Conservation (phyloP, 768 basidiomycete species). For the Tricholoma flavovirens region DNA sequence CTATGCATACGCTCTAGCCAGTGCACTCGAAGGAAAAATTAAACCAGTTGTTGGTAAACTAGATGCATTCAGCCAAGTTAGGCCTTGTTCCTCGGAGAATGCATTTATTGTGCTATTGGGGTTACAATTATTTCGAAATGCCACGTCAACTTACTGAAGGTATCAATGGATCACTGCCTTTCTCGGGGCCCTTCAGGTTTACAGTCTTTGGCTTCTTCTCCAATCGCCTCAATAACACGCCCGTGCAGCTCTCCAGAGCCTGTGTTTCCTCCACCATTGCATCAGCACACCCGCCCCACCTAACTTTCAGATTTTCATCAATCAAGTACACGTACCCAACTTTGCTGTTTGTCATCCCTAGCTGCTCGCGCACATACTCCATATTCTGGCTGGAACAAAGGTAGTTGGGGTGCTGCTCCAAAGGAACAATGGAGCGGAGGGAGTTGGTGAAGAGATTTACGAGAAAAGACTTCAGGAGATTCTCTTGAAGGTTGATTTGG, state of each 20-base stretch:
- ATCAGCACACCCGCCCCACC: constrained; percentile 91
- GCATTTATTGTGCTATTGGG: no score
- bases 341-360: constrained; percentile 86
- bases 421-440: constrained; percentile 62
- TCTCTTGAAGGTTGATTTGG: constrained; percentile 93
- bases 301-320: constrained; percentile 75
- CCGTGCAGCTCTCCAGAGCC: constrained; percentile 62
- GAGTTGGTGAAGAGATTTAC: constrained; percentile 79
- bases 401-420: constrained; percentile 62
- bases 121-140: neutral
- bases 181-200: neutral
- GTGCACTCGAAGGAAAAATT: no score
- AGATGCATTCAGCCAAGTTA: neutral
- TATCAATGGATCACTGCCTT: neutral
- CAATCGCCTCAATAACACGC: constrained; percentile 60
- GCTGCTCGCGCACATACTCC: constrained; percentile 77
- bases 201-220: constrained; percentile 24
- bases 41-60: no score
- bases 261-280: constrained; percentile 69
- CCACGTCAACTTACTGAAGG: neutral
- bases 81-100: neutral
- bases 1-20: no score
- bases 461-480: constrained; percentile 85
- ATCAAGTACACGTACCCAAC: constrained; percentile 91
- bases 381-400: constrained; percentile 79